Base-by-base conservation (phyloP, 805 yeast genomes). In the Barnettozyma populi region DNA sequence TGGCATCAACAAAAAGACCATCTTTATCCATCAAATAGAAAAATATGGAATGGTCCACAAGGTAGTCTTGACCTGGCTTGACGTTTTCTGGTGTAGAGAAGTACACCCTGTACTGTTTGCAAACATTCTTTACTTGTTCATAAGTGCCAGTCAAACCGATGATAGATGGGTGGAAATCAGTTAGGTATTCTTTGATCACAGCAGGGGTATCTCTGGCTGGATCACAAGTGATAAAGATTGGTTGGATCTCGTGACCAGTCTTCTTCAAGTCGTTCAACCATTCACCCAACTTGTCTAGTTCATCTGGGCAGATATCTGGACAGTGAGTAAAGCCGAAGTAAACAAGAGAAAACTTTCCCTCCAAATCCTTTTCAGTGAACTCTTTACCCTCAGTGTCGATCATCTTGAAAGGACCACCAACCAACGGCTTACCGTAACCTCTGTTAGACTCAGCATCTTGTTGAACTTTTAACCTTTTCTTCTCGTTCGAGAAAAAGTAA, bases 291-390 rank as follows among this genome's bases (percentile, higher is more conserved):
- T 92, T 88, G 65, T 94, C 99, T 50, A 94, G 76, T 65, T 94
- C 99, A 66, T 94, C 99, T 10, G 99, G 99, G 67, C 99, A 94
- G 46, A 94, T 90, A 68, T 94, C 99, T 7, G 99, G 99, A 69
- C 99, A 94, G 68, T 90, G 90, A 4, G 97, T 86, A 71, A 94
- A 94, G 0, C 99, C 99, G 68, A 94, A 94, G 65, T 94, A 94
- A n/a, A 92, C 66, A 41, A 94, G 71, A 10, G 92, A 80, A 67
- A 90, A 94, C 63, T 79, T 84, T 31, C 90, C 94, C 52, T 77
- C 67, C 60, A 94, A 70, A 57, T 92, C 75, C 52, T 87, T 73
- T 24, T 89, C 81, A 1, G 97, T 89, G 66, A 94, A 94, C 18
- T 64, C 66, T 24, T 84, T 67, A 35, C 90, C 90, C 45, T 89